Evolutionary conservation across 2,329 filamentous ascomycete genomes (phyloP), one percentile per base, ranked within the genome.

Genomic region (Verruconis gallopava): DNA sequence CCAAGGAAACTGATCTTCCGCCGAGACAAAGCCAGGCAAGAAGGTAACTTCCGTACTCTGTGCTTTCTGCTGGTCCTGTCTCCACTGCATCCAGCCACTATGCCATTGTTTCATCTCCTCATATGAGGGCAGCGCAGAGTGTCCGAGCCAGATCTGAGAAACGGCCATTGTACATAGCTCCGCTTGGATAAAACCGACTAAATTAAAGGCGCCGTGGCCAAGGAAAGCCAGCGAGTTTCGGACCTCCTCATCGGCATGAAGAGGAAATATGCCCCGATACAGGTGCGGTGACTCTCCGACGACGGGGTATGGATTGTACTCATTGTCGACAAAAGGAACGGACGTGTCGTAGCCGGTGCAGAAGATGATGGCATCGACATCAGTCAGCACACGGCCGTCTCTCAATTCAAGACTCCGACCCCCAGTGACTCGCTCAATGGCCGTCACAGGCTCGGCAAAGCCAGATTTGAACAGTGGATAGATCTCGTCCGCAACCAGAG

Each of bases 291-390:
- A 46, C 6, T 45, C 40, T 18, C 38, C 44, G 3, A 37, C 37
- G 9, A 44, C 39, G 6, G 54, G 54, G 34, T 59, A 55, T 19
- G 51, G 49, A 5, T 44, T 35, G 17, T 28, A 34, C 14, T 40
- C 42, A 20, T 21, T 20, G 2, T 70, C 51, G 0, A 79, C 55
- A 53, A 94, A 95, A 0, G 86, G 85, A 44, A 81, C 82, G 4
- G 79, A 78, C 60, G 84, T 93, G 44, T 93, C 73, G 53, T 93
- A 96, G 0, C 89, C 89, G 0, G 89, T 95, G 57, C 84, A 86
- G 59, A 89, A 95, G 21, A 95, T 57, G 4, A 95, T 64, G 1
- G 75, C 73, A 53, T 95, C 86, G 43, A 96, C 61, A 25, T 77
- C 65, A 3, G 62, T 62, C 53, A 85, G 81, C 9, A 79, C 54